Percentiles rank a stretch among this genome's conserved stretches.
Conservation (phyloP, 1,139 yeast genomes). For the Lodderomyces oxycetoniae region DNA sequence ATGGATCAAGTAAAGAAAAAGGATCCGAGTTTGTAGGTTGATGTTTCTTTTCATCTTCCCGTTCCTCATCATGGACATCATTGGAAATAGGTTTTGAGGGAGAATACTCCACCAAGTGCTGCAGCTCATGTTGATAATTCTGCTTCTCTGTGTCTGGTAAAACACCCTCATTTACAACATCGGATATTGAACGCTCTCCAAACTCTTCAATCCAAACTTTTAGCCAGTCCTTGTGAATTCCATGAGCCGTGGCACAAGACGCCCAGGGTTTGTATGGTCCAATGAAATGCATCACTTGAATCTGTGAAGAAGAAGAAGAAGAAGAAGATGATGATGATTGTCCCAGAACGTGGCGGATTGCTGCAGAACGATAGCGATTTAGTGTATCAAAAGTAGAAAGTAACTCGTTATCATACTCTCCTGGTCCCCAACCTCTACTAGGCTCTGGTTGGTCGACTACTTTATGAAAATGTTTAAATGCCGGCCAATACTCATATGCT, state of each 20-base stretch:
- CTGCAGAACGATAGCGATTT: constrained; percentile 23
- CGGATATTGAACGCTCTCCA: constrained; percentile 17
- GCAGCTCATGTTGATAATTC: not conserved
- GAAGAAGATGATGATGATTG: no score
- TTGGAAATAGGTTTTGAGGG: no score
- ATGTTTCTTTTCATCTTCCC: constrained; percentile 2
- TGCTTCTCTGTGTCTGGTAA: not conserved
- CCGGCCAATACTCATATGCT: constrained; percentile 84
- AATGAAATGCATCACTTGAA: constrained; percentile 73
- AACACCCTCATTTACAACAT: constrained; percentile 10
- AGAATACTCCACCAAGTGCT: not conserved
- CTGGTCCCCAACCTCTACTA: constrained; percentile 7
- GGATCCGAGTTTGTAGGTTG: constrained; percentile 14
- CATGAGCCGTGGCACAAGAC: constrained; percentile 16
- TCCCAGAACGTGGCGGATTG: constrained; percentile 22
- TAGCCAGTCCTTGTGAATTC: constrained; percentile 42
- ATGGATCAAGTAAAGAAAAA: constrained; percentile 23
- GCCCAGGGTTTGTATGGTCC: constrained; percentile 85
- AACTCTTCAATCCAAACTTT: constrained; percentile 35
- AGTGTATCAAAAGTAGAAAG: constrained; percentile 17
- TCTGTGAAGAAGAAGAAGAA: constrained; percentile 24
- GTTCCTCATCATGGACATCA: constrained; percentile 2
- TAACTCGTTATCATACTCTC: constrained; percentile 9
- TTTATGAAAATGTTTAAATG: constrained; percentile 55
- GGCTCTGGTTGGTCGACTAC: constrained; percentile 4